phyloP scores from a whole-genome alignment of 129 eudicot genomes.

The Lactuca sativa region DNA sequence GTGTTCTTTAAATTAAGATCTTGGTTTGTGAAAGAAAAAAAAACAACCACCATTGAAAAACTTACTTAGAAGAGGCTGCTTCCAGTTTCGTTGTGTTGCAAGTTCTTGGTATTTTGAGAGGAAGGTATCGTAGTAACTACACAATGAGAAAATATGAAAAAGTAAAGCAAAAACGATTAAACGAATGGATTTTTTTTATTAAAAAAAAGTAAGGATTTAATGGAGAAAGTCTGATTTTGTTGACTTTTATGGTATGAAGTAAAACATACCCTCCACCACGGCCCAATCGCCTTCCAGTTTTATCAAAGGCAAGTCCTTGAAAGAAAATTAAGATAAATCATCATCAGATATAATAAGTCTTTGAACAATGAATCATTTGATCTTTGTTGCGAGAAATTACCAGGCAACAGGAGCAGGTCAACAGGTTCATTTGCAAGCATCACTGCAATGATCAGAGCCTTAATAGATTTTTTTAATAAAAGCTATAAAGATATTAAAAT shows the following conservation, averaged over 20 bases:
- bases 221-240: too few species aligned
- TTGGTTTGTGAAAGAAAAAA: neutral
- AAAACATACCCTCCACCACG: conserved; percentile 97
- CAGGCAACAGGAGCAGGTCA: conserved; percentile 87
- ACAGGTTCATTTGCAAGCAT: conserved; percentile 89
- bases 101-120: conserved; percentile 76
- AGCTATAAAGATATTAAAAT: neutral
- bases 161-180: neutral
- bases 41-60: neutral
- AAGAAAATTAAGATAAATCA: neutral
- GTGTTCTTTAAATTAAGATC: neutral
- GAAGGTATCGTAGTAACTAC: conserved; percentile 88
- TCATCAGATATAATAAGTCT: neutral
- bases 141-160: conserved; percentile 7
- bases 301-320: conserved; percentile 96
- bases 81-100: conserved; percentile 68
- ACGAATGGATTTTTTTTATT: neutral
- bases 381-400: conserved; percentile 33
- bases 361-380: conserved; percentile 1
- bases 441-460: conserved; percentile 48
- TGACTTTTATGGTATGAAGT: too few species aligned
- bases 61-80: conserved; percentile 79
- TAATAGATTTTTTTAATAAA: neutral
- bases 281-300: conserved; percentile 92
- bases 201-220: too few species aligned